Evolutionary conservation across 139 green algal genomes (phyloP), one percentile per base, ranked within the genome.

Genomic region (Desmodesmus armatus): DNA sequence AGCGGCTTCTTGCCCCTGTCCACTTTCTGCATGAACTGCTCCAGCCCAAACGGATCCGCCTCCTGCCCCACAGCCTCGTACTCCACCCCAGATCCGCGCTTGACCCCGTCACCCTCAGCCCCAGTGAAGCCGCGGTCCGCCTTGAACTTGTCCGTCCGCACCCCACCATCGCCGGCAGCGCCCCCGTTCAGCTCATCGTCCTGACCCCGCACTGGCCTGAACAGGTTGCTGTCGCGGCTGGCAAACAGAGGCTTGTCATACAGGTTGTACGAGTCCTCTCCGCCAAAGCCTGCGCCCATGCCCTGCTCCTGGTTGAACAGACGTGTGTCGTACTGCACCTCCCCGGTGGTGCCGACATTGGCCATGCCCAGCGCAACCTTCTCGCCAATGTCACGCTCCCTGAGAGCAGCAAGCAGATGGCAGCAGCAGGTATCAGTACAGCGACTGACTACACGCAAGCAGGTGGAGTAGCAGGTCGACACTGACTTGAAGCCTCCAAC

Each of bases 251-350:
- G 88, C 92, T 98, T 98, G 91, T 99, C 97, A 85, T 99, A 99
- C 58, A 98, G 70, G 88, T 96, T 96, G 92, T 99, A 99, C 35
- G 69, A 69, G 88, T 99, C 97, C 47, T 99, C 96, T 0, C 87
- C 85, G 0, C 87, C 94, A 83, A 99, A 95, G 23, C 96, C 96
- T 17, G 86, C 88, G 37, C 84, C 91, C 89, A 98, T 93, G 63
- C 96, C 96, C 41, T 89, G 87, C 69, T 99, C 97, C 92, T 98
- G 97, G 92, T 99, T 99, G 94, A 99, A 99, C 73, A 99, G 91
- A 3, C 97, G 94, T 88, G 97, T 93, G 92, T 99, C 97, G 89
- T 99, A 99, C 94, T 96, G 94, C 31, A 96, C 94, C 91, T 99
- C 96, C 31, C 94, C 95, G 47, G 88, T 89, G 35, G 85, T 85